These are phyloP conservation scores for Leucoagaricus sp. DNA, from an alignment of 1,284 basidiomycete species.

Conservation along the genomic window DNA sequence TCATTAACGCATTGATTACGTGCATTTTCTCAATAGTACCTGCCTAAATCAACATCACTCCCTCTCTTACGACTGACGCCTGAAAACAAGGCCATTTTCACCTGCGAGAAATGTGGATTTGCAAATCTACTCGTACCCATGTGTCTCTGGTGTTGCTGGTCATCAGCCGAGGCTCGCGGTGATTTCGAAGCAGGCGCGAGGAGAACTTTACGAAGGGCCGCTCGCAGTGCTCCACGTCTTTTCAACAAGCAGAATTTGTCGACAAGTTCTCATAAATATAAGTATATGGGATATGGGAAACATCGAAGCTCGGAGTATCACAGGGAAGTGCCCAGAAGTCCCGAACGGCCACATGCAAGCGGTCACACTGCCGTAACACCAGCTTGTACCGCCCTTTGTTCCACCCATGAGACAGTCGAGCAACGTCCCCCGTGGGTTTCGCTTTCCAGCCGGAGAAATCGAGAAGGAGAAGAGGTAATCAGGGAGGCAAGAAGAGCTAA, in stretches of 20 bases:
- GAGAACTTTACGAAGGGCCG: constrained; percentile 1
- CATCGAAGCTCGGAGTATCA: background rate
- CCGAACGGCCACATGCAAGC: background rate
- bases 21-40: background rate
- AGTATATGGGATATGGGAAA: background rate
- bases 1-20: background rate
- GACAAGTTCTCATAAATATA: background rate
- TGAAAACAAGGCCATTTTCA: constrained; percentile 3
- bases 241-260: background rate
- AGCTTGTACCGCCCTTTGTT: background rate
- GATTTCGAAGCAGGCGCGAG: constrained; percentile 4
- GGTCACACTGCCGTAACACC: constrained; percentile 3
- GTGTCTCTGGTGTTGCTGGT: constrained; percentile 9
- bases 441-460: background rate
- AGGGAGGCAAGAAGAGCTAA: background rate
- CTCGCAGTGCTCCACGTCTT: constrained; percentile 8
- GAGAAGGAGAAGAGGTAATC: background rate
- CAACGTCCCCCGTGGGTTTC: background rate
- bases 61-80: constrained; percentile 5
- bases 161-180: constrained; percentile 2
- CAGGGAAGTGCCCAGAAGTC: background rate
- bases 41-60: constrained; percentile 12
- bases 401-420: background rate
- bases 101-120: constrained; percentile 10
- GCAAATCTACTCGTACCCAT: constrained; percentile 9